A percentile compares a stretch with the other conserved stretches of the same genome.
These are phyloP conservation scores for Solanum paucissectum DNA, from an alignment of 257 asterid genomes.

Conservation along the genomic window DNA sequence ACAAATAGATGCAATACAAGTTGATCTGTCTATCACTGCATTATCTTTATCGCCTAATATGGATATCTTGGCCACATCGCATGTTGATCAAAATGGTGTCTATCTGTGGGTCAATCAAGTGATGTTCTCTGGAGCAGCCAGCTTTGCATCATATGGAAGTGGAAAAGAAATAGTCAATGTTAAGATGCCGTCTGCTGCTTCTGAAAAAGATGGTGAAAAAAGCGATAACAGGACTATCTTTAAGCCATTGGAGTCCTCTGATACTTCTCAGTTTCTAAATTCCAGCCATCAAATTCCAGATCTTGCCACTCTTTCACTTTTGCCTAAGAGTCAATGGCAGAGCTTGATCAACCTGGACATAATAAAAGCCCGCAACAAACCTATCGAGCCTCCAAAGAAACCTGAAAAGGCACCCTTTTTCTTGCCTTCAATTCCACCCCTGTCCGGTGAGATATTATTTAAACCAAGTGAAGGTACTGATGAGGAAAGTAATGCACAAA, in stretches of 20 bases:
- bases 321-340: too few species aligned
- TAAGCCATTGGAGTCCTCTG: constrained; percentile 18
- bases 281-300: neutral
- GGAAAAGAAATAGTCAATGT: constrained; percentile 46
- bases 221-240: constrained; percentile 16
- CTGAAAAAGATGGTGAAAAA: constrained; percentile 29
- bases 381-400: constrained; percentile 91
- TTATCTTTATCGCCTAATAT: constrained; percentile 80
- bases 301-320: too few species aligned
- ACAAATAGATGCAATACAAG: constrained; percentile 75
- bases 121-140: constrained; percentile 68
- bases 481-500: constrained; percentile 10
- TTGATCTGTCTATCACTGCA: constrained; percentile 64
- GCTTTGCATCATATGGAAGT: constrained; percentile 48
- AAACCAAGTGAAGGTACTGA: constrained; percentile 34
- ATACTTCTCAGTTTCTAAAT: constrained; percentile 14
- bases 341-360: too few species aligned
- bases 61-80: constrained; percentile 82
- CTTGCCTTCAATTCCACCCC: constrained; percentile 70
- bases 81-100: constrained; percentile 78
- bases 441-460: constrained; percentile 69
- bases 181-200: constrained; percentile 52
- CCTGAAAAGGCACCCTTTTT: constrained; percentile 94
- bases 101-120: constrained; percentile 83
- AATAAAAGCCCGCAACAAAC: neutral